phyloP scores from a whole-genome alignment of 73 alveolate species.

The Urostyla sp. region DNA sequence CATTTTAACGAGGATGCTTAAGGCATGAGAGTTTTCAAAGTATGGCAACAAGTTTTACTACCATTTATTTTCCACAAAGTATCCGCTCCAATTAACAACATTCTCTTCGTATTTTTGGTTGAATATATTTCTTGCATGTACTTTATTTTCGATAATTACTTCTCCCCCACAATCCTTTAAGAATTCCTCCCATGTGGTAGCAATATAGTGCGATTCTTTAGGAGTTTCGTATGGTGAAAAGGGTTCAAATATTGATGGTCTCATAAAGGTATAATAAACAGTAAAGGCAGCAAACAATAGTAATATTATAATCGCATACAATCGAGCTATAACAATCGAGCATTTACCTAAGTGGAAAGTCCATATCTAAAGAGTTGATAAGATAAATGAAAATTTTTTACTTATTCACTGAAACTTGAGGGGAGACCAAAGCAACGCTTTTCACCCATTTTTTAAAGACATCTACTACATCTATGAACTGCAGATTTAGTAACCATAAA shows the following conservation, averaged over 20 bases:
- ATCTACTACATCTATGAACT: constrained; percentile 72
- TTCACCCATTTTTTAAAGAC: constrained; percentile 61
- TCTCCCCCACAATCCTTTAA: constrained; percentile 92
- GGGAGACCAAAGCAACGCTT: constrained; percentile 67
- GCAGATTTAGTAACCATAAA: constrained; percentile 64
- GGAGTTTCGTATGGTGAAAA: constrained; percentile 25
- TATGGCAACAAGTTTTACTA: neutral
- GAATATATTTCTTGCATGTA: constrained; percentile 83
- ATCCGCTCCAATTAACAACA: constrained; percentile 88
- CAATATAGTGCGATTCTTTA: constrained; percentile 11
- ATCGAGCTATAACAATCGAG: constrained; percentile 66
- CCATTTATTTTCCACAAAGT: constrained; percentile 70
- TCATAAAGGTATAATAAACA: constrained; percentile 10
- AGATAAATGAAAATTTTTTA: neutral
- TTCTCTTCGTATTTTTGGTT: constrained; percentile 80
- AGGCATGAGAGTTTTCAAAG: constrained; percentile 67
- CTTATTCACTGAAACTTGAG: constrained; percentile 58
- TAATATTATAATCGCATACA: constrained; percentile 33
- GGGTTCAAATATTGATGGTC: constrained; percentile 6
- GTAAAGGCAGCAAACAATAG: constrained; percentile 22
- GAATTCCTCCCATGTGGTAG: constrained; percentile 85
- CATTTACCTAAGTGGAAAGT: constrained; percentile 73
- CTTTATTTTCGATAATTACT: constrained; percentile 80
- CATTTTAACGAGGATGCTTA: constrained; percentile 86
- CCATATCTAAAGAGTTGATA: constrained; percentile 44